Evolutionary conservation across 768 basidiomycete species (phyloP).

Genomic region (Coprinellus micaceus): DNA sequence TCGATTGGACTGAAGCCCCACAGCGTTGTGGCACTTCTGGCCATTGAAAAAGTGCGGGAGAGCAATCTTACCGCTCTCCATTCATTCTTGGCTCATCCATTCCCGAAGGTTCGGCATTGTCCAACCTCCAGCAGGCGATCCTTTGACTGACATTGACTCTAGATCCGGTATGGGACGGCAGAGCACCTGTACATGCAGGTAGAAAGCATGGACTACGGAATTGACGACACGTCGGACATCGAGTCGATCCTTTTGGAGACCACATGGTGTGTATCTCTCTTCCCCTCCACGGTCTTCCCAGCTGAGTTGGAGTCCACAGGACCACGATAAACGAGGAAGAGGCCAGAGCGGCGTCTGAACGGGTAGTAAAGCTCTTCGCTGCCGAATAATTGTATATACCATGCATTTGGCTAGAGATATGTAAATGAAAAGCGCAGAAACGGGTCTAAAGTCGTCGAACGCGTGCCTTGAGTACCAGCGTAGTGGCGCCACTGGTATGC

Average conservation of each 20-base stretch:
- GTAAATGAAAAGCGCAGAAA: not conserved
- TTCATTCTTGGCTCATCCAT: constrained; percentile 72
- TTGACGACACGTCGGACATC: constrained; percentile 55
- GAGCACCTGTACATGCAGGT: constrained; percentile 79
- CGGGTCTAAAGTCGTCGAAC: not conserved
- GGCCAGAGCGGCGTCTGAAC: constrained; percentile 38
- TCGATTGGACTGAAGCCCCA: not conserved
- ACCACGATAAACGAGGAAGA: constrained; percentile 38
- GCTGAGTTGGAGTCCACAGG: constrained; percentile 35
- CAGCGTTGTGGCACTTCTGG: constrained; percentile 66
- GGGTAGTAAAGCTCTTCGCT: constrained; percentile 36
- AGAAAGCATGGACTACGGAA: constrained; percentile 63
- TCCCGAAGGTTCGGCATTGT: constrained; percentile 67
- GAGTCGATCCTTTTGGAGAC: constrained; percentile 77
- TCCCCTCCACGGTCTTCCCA: not conserved
- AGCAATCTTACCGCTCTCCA: constrained; percentile 43
- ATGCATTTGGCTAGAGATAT: not conserved
- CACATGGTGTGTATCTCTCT: constrained; percentile 60
- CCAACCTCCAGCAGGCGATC: constrained; percentile 13
- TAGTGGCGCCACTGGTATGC: not conserved
- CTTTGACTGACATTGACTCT: constrained; percentile 2
- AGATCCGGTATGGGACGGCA: constrained; percentile 80
- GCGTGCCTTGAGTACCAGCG: not conserved
- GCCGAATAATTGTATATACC: not conserved
- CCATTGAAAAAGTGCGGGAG: constrained; percentile 43